These are phyloP conservation scores for Avena eriantha DNA, from an alignment of 176 grass and related monocot species.

Conservation along the genomic window DNA sequence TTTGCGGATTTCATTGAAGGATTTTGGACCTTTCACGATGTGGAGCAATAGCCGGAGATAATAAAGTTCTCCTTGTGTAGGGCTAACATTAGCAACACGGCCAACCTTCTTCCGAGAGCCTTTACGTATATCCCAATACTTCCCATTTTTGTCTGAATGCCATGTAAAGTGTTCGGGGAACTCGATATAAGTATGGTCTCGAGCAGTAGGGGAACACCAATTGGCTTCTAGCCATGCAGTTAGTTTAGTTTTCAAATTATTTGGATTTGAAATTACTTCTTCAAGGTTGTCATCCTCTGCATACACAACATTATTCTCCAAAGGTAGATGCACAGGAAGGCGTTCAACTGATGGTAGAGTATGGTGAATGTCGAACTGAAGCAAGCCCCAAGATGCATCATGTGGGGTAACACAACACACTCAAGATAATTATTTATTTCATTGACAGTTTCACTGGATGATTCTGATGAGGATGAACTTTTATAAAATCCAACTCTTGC, in stretches of 20 bases:
- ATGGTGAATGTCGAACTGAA: not conserved
- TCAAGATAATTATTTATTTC: not conserved
- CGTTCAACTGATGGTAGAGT: not conserved
- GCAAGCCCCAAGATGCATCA: not conserved
- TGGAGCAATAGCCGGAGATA: not conserved
- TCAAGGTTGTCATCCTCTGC: not conserved
- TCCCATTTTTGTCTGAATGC: not conserved
- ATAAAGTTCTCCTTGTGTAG: not conserved
- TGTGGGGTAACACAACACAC: not conserved
- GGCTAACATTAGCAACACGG: not conserved
- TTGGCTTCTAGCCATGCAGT: not conserved
- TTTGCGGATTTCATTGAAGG: not conserved
- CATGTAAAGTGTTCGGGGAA: not conserved
- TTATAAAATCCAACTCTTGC: not conserved
- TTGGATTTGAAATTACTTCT: not conserved
- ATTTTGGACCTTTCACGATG: not conserved
- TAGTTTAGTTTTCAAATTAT: not conserved
- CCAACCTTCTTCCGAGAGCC: too few relatives aligned
- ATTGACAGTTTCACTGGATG: not conserved
- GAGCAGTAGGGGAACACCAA: fast-evolving
- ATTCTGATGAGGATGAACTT: too few relatives aligned
- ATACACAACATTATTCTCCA: not conserved
- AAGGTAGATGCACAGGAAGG: not conserved
- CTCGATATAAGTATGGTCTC: not conserved
- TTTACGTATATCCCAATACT: not conserved